These are phyloP conservation scores for Suillus bovinus DNA, from an alignment of 768 basidiomycete genomes.

Conservation along the genomic window DNA sequence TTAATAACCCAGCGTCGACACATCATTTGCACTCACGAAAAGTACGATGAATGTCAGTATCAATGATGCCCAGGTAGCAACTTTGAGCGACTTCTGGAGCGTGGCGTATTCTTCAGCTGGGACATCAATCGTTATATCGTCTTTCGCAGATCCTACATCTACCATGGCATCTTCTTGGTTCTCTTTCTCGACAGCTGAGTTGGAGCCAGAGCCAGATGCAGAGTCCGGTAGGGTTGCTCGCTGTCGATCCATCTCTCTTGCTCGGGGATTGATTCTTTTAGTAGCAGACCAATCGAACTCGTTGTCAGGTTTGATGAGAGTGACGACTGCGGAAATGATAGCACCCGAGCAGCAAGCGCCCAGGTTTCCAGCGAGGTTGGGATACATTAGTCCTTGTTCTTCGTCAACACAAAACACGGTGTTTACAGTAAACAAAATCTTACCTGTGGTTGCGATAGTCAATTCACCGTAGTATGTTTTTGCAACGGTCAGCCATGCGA, in stretches of 20 bases:
- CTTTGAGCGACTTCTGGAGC: constrained; percentile 15
- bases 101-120: constrained; percentile 10
- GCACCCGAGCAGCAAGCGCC: constrained; percentile 19
- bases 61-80: constrained; percentile 17
- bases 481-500: constrained; percentile 44
- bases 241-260: constrained; percentile 13
- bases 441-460: constrained; percentile 17
- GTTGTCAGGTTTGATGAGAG: constrained; percentile 21
- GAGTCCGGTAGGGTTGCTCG: constrained; percentile 1
- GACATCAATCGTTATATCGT: constrained; percentile 6
- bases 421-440: not conserved
- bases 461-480: constrained; percentile 19
- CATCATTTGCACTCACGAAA: constrained; percentile 10
- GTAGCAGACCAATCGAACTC: constrained; percentile 21
- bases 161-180: constrained; percentile 12
- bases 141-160: constrained; percentile 6
- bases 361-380: constrained; percentile 19
- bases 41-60: constrained; percentile 18
- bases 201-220: constrained; percentile 4
- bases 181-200: constrained; percentile 15
- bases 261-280: constrained; percentile 18
- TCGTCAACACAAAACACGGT: constrained; percentile 1
- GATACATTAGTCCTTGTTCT: constrained; percentile 16
- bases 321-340: constrained; percentile 17
- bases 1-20: not conserved